A percentile compares a stretch with the other conserved stretches of the same genome.
Evolutionary conservation across 2,329 filamentous ascomycete genomes (phyloP).

Genomic region (Davidsoniella eucalypti): DNA sequence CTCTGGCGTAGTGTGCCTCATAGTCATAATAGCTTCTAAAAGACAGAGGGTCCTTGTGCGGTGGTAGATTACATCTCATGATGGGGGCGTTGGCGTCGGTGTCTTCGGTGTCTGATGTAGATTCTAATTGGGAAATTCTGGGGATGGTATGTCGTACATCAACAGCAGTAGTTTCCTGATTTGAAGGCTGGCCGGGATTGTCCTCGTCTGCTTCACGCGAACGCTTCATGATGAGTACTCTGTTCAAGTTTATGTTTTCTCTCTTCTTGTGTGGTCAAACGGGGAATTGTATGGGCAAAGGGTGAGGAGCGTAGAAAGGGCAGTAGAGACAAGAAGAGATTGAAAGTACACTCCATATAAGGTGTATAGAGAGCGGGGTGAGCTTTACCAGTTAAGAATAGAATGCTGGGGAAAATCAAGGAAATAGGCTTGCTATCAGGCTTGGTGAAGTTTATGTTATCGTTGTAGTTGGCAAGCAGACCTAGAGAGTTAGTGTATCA

Average conservation of each 20-base stretch:
- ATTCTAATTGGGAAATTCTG: constrained; percentile 47
- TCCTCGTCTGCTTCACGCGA: constrained; percentile 40
- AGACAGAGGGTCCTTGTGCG: constrained; percentile 51
- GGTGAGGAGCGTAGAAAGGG: background rate
- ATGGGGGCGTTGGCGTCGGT: constrained; percentile 23
- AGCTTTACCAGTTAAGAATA: constrained; percentile 7
- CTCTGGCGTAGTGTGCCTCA: constrained; percentile 68
- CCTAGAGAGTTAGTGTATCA: background rate
- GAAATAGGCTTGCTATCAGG: no score
- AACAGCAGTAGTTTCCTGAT: background rate
- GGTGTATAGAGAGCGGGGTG: constrained; percentile 5
- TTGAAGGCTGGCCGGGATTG: background rate
- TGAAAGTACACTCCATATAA: background rate
- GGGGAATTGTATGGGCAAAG: background rate
- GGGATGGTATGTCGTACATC: constrained; percentile 15
- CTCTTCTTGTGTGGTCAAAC: background rate
- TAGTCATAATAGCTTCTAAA: constrained; percentile 69
- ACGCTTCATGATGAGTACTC: constrained; percentile 37
- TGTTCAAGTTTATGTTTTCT: constrained; percentile 10
- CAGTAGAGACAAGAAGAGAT: background rate
- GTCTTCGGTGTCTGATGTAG: constrained; percentile 17
- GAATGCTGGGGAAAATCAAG: background rate
- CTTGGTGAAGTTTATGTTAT: no score
- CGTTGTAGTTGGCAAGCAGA: background rate
- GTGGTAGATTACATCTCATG: constrained; percentile 71